Conservation (phyloP, 441 rosid genomes). For the Aquilaria agallochum region DNA sequence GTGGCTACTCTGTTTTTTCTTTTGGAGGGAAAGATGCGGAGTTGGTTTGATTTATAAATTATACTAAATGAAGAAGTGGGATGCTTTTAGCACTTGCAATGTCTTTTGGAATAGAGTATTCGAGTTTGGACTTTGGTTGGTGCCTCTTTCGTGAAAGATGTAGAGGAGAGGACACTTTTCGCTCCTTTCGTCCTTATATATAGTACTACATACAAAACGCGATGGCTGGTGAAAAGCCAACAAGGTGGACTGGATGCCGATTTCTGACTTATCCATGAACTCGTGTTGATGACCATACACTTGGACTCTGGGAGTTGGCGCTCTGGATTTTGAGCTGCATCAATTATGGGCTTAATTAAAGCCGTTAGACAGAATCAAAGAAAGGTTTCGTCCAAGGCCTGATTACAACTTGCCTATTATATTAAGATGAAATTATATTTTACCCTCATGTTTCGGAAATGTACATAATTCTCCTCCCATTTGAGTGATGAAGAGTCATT, state of each 20-base stretch:
- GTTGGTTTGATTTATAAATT: conserved; percentile 21
- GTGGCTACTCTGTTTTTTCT: conserved; percentile 3
- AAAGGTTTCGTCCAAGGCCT: too few species aligned
- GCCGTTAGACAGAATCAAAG: too few species aligned
- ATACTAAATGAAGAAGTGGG: conserved; percentile 12
- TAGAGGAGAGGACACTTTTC: conserved; percentile 13
- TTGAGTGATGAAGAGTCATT: too few species aligned
- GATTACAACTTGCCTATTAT: too few species aligned
- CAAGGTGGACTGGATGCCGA: neutral
- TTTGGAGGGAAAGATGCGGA: conserved; percentile 4
- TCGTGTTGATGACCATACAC: conserved; percentile 16
- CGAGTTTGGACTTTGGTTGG: neutral
- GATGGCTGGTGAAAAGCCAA: neutral
- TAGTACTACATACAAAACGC: neutral
- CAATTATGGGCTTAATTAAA: too few species aligned
- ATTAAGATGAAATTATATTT: too few species aligned
- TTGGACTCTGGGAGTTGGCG: conserved; percentile 9
- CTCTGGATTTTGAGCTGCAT: neutral
- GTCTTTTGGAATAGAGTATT: conserved; percentile 13
- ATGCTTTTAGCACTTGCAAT: conserved; percentile 42
- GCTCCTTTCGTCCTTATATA: neutral
- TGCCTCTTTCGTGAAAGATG: conserved; percentile 36
- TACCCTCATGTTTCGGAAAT: too few species aligned
- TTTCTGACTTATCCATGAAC: neutral
- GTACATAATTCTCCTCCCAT: too few species aligned